Conservation (phyloP, 129 eudicot species). For the Oenanthe sinensis region DNA sequence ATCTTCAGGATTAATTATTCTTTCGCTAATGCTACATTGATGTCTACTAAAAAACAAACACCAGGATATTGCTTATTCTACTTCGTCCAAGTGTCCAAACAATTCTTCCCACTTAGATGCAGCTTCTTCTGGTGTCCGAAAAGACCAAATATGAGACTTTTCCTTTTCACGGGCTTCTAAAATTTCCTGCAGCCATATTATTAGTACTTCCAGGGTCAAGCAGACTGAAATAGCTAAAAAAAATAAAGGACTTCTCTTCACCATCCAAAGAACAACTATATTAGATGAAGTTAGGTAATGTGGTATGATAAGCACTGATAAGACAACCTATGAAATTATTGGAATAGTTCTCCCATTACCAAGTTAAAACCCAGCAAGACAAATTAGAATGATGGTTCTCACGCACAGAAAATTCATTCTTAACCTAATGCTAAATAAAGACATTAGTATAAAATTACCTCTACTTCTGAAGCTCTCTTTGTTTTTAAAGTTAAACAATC, state of each 20-base stretch:
- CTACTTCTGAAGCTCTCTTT: slow-evolving; percentile 52
- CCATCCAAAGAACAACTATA: not conserved
- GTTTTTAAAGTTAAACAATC: slow-evolving; percentile 89
- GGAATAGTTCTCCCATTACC: not conserved
- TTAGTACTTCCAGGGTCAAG: not conserved
- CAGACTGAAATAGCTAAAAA: not conserved
- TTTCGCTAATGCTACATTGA: not conserved
- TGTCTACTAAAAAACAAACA: not conserved
- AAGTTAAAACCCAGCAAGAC: not conserved
- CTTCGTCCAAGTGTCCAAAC: slow-evolving; percentile 39
- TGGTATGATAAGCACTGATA: not conserved
- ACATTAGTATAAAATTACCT: slow-evolving; percentile 34
- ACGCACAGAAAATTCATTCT: not conserved
- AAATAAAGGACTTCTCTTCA: not conserved
- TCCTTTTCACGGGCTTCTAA: slow-evolving; percentile 61
- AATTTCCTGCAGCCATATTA: slow-evolving; percentile 49
- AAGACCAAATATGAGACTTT: slow-evolving; percentile 54
- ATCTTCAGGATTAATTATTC: not conserved
- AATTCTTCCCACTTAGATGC: slow-evolving; percentile 35
- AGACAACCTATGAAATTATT: not conserved
- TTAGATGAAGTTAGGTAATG: not conserved
- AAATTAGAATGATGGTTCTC: not conserved
- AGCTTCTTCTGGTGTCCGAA: slow-evolving; percentile 65
- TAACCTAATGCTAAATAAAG: not conserved
- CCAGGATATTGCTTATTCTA: not conserved